Percentiles rank a stretch among this genome's conserved stretches.
These are phyloP conservation scores for Gyromitra esculenta DNA, from an alignment of 2,329 filamentous ascomycete species.

Conservation along the genomic window DNA sequence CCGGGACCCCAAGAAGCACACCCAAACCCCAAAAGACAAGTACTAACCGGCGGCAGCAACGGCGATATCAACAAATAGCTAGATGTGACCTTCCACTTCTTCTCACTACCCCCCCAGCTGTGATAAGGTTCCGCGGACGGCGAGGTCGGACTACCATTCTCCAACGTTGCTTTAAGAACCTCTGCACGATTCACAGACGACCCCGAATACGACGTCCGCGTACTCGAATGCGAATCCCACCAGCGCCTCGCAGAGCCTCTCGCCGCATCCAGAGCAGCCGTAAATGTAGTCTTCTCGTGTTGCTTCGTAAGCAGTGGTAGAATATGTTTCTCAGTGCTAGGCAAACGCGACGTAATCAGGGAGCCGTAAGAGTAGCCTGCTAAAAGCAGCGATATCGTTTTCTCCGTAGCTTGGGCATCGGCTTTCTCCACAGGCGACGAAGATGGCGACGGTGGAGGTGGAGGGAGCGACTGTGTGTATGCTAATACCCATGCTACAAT, in stretches of 20 bases:
- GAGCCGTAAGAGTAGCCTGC: constrained; percentile 93
- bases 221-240: constrained; percentile 52
- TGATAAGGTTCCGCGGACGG: not conserved
- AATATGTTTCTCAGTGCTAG: constrained; percentile 63
- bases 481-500: constrained; percentile 81
- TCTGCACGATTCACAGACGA: constrained; percentile 27
- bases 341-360: constrained; percentile 78
- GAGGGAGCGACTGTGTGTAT: constrained; percentile 66
- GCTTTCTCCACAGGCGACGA: constrained; percentile 19
- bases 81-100: constrained; percentile 27
- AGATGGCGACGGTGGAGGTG: constrained; percentile 61
- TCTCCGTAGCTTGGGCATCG: not conserved
- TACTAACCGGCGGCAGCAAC: constrained; percentile 60
- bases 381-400: constrained; percentile 65
- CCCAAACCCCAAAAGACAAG: constrained; percentile 45
- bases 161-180: constrained; percentile 1
- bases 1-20: constrained; percentile 3
- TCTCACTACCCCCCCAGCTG: constrained; percentile 1
- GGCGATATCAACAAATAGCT: constrained; percentile 75
- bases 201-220: constrained; percentile 60
- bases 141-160: not conserved
- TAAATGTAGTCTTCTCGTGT: constrained; percentile 59
- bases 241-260: constrained; percentile 52
- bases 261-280: constrained; percentile 46
- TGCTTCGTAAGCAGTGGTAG: constrained; percentile 59